A percentile compares a stretch with the other conserved stretches of the same genome.
These are phyloP conservation scores for Tylopilus intermedius DNA, from an alignment of 768 basidiomycete genomes.

Conservation along the genomic window DNA sequence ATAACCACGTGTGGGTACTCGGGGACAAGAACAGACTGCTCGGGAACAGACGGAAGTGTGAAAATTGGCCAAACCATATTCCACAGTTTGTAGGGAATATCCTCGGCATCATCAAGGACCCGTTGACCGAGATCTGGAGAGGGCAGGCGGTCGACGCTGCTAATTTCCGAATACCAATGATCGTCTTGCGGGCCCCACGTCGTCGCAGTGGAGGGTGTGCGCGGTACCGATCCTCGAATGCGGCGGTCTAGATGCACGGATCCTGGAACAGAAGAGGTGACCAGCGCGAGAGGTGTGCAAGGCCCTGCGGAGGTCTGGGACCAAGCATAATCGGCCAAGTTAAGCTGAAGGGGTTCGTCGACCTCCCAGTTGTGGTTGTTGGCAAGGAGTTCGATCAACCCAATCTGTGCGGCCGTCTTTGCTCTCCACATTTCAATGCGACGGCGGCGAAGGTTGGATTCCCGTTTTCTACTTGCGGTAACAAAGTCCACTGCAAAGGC, in stretches of 20 bases:
- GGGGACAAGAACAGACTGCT: conserved; percentile 1
- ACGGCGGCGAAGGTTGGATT: conserved; percentile 8
- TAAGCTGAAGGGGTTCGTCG: conserved; percentile 40
- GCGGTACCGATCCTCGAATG: conserved; percentile 50
- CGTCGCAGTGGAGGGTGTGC: conserved; percentile 41
- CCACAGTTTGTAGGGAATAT: conserved; percentile 21
- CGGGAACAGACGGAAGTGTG: background rate
- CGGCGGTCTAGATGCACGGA: conserved; percentile 58
- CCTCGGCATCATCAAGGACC: conserved; percentile 50
- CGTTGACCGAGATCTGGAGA: conserved; percentile 59
- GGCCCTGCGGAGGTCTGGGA: conserved; percentile 70
- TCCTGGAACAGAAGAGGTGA: conserved; percentile 36
- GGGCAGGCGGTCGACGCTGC: conserved; percentile 37
- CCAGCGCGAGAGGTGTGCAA: conserved; percentile 37
- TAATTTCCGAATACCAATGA: conserved; percentile 31
- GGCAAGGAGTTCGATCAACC: conserved; percentile 13
- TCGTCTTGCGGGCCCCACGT: conserved; percentile 54
- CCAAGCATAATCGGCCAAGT: conserved; percentile 65
- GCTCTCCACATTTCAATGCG: conserved; percentile 17
- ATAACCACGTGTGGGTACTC: conserved; percentile 27
- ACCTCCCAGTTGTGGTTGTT: conserved; percentile 21
- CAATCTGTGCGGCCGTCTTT: conserved; percentile 18
- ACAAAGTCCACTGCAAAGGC: background rate
- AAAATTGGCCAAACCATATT: conserved; percentile 10
- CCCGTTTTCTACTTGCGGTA: background rate